phyloP scores from a whole-genome alignment of 345 rosid species.

The Brassica carinata region DNA sequence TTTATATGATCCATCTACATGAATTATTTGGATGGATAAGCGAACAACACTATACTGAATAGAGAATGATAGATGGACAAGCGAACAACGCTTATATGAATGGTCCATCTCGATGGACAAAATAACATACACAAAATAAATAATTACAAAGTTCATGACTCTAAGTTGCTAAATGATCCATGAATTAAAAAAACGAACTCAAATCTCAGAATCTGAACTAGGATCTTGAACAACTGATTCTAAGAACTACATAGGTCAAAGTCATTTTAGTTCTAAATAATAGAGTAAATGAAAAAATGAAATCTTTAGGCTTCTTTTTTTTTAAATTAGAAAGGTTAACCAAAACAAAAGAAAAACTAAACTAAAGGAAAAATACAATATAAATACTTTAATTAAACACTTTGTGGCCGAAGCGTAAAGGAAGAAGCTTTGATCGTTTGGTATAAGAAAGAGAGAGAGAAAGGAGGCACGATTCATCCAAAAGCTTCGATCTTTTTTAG shows the following conservation, averaged over 20 bases:
- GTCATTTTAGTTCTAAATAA: too few species aligned
- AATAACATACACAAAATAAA: too few species aligned
- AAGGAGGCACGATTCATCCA: constrained; percentile 7
- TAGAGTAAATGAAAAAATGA: too few species aligned
- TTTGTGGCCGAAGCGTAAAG: constrained; percentile 30
- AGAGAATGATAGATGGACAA: too few species aligned
- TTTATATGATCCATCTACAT: too few species aligned
- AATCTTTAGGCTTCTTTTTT: constrained; percentile 10
- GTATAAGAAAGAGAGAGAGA: background rate
- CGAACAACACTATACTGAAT: too few species aligned
- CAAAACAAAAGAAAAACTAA: background rate
- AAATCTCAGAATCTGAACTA: background rate
- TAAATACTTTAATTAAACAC: constrained; percentile 18
- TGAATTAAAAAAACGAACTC: background rate
- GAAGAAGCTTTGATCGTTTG: background rate
- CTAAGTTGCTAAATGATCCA: background rate
- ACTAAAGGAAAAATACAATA: background rate
- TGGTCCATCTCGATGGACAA: too few species aligned
- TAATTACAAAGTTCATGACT: too few species aligned
- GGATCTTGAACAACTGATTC: background rate
- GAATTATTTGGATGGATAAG: too few species aligned
- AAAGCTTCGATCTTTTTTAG: background rate
- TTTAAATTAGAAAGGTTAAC: background rate
- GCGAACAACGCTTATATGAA: too few species aligned
- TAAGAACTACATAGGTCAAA: background rate